Evolutionary conservation across 768 basidiomycete species (phyloP).

Genomic region (Mycena metata): DNA sequence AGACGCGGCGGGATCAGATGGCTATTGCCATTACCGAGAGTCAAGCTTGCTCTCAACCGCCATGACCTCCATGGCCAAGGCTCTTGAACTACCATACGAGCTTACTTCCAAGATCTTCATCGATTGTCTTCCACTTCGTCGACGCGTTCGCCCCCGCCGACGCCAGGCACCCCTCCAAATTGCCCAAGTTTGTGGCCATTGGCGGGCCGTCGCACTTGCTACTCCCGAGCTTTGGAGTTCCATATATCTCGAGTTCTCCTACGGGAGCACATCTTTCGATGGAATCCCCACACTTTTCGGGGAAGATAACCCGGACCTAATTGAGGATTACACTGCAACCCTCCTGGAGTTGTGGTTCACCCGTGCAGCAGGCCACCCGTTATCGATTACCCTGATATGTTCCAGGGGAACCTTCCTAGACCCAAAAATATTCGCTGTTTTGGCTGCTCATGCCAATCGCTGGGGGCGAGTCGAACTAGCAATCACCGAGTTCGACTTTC

Average conservation of each 20-base stretch:
- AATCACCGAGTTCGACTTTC: not conserved
- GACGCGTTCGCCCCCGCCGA: not conserved
- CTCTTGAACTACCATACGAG: too few species aligned
- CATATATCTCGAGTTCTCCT: conserved; percentile 6
- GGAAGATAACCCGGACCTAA: not conserved
- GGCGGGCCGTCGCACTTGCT: conserved; percentile 2
- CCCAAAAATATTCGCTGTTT: not conserved
- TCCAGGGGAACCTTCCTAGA: not conserved
- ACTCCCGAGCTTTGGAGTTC: conserved; percentile 20
- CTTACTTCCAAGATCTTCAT: conserved; percentile 1
- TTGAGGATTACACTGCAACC: not conserved
- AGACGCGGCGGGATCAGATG: too few species aligned
- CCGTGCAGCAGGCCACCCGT: not conserved
- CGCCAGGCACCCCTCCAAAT: conserved; percentile 1
- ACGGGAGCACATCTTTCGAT: not conserved
- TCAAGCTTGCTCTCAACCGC: too few species aligned
- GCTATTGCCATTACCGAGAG: too few species aligned
- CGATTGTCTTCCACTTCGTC: not conserved
- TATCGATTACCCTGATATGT: conserved; percentile 14
- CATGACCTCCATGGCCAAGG: too few species aligned
- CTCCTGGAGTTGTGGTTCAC: conserved; percentile 22
- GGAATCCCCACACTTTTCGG: not conserved
- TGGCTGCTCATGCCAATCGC: not conserved
- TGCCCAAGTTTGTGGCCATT: conserved; percentile 5
- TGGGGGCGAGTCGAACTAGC: conserved; percentile 18